These are phyloP conservation scores for Akanthomyces dipterigenus DNA, from an alignment of 2,329 filamentous ascomycete genomes.

Conservation along the genomic window DNA sequence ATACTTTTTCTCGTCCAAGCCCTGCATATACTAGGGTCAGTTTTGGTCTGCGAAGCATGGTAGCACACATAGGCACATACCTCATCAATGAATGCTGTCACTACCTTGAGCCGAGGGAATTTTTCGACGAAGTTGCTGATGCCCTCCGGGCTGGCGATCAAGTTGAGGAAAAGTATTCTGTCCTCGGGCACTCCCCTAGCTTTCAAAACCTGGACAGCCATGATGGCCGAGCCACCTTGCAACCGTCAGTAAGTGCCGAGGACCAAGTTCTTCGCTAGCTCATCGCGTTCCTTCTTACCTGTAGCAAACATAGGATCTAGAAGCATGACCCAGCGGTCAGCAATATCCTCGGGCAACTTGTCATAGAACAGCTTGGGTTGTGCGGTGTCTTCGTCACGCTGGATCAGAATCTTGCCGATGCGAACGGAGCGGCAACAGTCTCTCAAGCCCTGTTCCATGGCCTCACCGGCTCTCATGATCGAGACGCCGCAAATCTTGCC, in stretches of 20 bases:
- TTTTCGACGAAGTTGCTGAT: slow-evolving; percentile 81
- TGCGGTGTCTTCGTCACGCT: slow-evolving; percentile 90
- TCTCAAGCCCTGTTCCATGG: slow-evolving; percentile 94
- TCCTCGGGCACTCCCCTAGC: slow-evolving; percentile 89
- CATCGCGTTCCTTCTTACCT: slow-evolving; percentile 43
- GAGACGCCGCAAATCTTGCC: slow-evolving; percentile 98
- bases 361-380: slow-evolving; percentile 95
- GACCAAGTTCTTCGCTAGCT: neutral
- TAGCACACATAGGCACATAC: slow-evolving; percentile 26
- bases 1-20: slow-evolving; percentile 96
- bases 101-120: slow-evolving; percentile 83
- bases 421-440: slow-evolving; percentile 97
- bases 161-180: slow-evolving; percentile 89
- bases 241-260: neutral
- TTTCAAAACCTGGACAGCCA: slow-evolving; percentile 92
- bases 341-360: slow-evolving; percentile 91
- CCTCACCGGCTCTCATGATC: slow-evolving; percentile 96
- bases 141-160: slow-evolving; percentile 95
- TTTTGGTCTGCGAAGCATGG: neutral
- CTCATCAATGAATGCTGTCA: slow-evolving; percentile 93
- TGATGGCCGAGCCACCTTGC: slow-evolving; percentile 84
- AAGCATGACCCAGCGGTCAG: slow-evolving; percentile 84
- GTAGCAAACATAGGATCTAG: slow-evolving; percentile 99
- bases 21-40: slow-evolving; percentile 37
- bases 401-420: slow-evolving; percentile 97